Conservation (phyloP, 306 rosid genomes). For the Carpinus viminea region DNA sequence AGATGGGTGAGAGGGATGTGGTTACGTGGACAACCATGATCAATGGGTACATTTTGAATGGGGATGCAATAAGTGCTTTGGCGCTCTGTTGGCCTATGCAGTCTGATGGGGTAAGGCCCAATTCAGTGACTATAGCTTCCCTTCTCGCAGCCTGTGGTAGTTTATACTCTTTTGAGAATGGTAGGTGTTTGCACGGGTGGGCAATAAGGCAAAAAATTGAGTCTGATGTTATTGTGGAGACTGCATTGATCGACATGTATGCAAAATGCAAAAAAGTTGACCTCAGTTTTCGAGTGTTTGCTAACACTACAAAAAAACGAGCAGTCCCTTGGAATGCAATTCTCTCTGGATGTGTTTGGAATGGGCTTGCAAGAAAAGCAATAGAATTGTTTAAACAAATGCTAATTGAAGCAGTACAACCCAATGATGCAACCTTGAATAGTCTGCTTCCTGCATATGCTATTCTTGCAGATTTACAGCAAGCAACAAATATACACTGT, state of each 20-base stretch:
- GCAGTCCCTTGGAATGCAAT: constrained; percentile 82
- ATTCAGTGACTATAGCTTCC: constrained; percentile 60
- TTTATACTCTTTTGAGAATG: constrained; percentile 48
- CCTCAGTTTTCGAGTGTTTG: constrained; percentile 56
- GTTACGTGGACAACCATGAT: constrained; percentile 88
- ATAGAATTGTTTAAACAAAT: constrained; percentile 63
- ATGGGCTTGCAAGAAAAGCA: constrained; percentile 65
- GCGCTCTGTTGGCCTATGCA: constrained; percentile 64
- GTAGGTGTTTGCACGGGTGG: constrained; percentile 77
- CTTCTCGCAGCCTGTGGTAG: constrained; percentile 71
- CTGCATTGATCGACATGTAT: constrained; percentile 81
- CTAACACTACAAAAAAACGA: constrained; percentile 56
- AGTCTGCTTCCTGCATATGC: constrained; percentile 82
- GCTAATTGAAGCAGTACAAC: constrained; percentile 54
- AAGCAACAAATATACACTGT: constrained; percentile 67
- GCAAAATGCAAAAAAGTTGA: constrained; percentile 48
- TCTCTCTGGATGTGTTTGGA: constrained; percentile 64
- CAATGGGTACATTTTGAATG: constrained; percentile 65
- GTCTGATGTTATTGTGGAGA: constrained; percentile 71
- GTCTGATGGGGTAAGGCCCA: constrained; percentile 63
- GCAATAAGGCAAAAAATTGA: constrained; percentile 65
- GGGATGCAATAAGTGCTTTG: constrained; percentile 64
- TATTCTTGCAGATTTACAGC: constrained; percentile 67
- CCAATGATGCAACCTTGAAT: constrained; percentile 61
- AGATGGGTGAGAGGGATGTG: constrained; percentile 62